Conservation (phyloP, 768 basidiomycete species). For the Phanerochaete carnosa region DNA sequence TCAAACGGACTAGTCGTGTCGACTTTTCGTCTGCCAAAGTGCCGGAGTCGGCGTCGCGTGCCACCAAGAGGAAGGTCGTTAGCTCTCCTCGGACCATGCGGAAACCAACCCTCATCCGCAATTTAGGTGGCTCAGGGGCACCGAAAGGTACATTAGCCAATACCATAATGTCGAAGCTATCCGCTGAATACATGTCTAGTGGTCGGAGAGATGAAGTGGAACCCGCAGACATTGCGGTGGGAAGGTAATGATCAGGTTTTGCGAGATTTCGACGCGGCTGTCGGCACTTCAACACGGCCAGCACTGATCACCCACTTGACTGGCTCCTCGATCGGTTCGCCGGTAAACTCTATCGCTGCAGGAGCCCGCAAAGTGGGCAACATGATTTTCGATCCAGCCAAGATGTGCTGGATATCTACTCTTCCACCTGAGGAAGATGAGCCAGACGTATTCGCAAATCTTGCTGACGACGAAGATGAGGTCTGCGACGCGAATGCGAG, state of each 20-base stretch:
- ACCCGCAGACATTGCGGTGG: slow-evolving; percentile 86
- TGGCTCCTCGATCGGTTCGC: slow-evolving; percentile 82
- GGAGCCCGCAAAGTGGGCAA: slow-evolving; percentile 92
- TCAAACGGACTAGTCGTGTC: slow-evolving; percentile 56
- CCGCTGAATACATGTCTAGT: slow-evolving; percentile 45
- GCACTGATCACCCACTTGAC: slow-evolving; percentile 94
- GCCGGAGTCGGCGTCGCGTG: slow-evolving; percentile 25
- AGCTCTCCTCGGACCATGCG: slow-evolving; percentile 51
- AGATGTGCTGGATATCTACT: slow-evolving; percentile 94
- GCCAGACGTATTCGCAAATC: slow-evolving; percentile 91
- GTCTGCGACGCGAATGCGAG: slow-evolving; percentile 74
- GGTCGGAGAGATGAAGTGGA: slow-evolving; percentile 97
- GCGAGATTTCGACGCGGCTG: slow-evolving; percentile 82
- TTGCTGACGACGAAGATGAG: slow-evolving; percentile 86
- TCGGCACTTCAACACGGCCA: slow-evolving; percentile 83
- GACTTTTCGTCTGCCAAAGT: slow-evolving; percentile 45
- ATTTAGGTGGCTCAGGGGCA: slow-evolving; percentile 62
- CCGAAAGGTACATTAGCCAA: slow-evolving; percentile 69
- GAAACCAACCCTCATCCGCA: slow-evolving; percentile 87
- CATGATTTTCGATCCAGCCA: slow-evolving; percentile 94
- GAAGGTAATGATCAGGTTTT: slow-evolving; percentile 95
- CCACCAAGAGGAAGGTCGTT: slow-evolving; percentile 51
- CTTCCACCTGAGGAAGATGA: slow-evolving; percentile 87
- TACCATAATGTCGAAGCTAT: neutral
- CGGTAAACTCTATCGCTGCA: slow-evolving; percentile 66